Evolutionary conservation across 148 eudicot species (phyloP), one percentile per base, ranked within the genome.

Genomic region (Camellia lanceoleosa): DNA sequence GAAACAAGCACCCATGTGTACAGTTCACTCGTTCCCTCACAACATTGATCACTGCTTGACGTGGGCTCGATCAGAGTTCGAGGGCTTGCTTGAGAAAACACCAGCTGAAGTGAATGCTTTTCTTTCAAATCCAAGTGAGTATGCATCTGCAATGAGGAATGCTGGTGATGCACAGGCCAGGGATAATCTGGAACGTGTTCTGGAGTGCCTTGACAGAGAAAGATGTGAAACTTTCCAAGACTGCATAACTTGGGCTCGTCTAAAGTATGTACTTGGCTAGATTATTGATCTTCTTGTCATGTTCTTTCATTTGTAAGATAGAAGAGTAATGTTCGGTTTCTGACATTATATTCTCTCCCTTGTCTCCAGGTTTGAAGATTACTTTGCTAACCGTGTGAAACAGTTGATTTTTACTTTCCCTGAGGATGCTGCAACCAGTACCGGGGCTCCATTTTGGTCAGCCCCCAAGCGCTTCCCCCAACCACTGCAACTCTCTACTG

Each of bases 1-100:
- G 89, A 94, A 92, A 85, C 95, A 91, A 87, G 97, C 98, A 16
- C 98, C 98, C 3, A 92, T 94, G 97, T 94, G 98, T 75, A 94
- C 97, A 20, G 93, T 94, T 79, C 97, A 94, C 73, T 94, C 97
- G 14, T 95, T 95, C 82, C 98, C 97, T 0, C 96, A 95, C 86
- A 93, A 91, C 71, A 95, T 93, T 77, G 97, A 93, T 84, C 98
- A 95, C 80, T 95, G 98, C 82, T 83, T 95, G 89, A 93, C 97
- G 10, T 95, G 98, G 98, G 94, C 98, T 61, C 85, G 94, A 49
- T 93, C 96, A 42, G 97, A 95, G 75, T 93, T 93, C 84, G 98
- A 93, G 83, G 98, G 94, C 56, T 84, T 95, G 85, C 96, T 95
- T 69, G 98, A 95, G 87, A 95, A 95, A 81, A 86, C 87, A 71